Evolutionary conservation across 768 basidiomycete species (phyloP), one percentile per base, ranked within the genome.

Genomic region (Phanerochaete sordida): DNA sequence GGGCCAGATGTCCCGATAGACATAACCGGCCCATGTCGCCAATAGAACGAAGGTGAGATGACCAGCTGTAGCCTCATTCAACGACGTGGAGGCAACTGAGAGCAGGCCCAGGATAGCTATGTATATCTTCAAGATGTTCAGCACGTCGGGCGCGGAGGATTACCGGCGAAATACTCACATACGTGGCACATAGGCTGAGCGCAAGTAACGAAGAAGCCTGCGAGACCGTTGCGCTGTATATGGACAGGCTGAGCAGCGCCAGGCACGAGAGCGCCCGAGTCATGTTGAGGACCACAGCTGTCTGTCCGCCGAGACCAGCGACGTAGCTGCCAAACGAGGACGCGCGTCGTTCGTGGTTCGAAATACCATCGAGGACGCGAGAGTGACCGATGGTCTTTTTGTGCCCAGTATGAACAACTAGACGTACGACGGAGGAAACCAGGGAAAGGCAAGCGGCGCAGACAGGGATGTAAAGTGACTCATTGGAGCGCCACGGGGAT

Each of bases 1-100:
- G 12, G 87, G 88, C 68, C 77, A 86, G 9, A 89, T 52, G 65
- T 84, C 81, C n/a, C 86, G 79, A 64, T 84, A 85, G 33, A 73
- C 71, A 64, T 79, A 88, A 5, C 85, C 75, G 12, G 64, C 64
- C 67, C 83, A 81, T 3, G 53, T n/a, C 23, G 35, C 53, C 35
- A 28, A 43, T 5, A 54, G 53, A 21, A 39, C 35, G 23, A 54
- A 54, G 15, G 53, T 26, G n/a, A 28, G 23, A 54, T 54, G 53
- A 4, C 35, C n/a, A 2, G 33, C 16, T 15, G 53, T 26, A n/a
- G 28, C 53, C 12, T 15, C 13, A 24, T 3, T 39, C 33, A 19
- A 54, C 23, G 53, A 43, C 16, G 37, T 7, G 24, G 31, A 3
- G 11, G 35, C 23, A 23, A 54, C 19, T 1, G 31, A 31, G 19